phyloP scores from a whole-genome alignment of 75 land plant genomes.

The Picea sitchensis region DNA sequence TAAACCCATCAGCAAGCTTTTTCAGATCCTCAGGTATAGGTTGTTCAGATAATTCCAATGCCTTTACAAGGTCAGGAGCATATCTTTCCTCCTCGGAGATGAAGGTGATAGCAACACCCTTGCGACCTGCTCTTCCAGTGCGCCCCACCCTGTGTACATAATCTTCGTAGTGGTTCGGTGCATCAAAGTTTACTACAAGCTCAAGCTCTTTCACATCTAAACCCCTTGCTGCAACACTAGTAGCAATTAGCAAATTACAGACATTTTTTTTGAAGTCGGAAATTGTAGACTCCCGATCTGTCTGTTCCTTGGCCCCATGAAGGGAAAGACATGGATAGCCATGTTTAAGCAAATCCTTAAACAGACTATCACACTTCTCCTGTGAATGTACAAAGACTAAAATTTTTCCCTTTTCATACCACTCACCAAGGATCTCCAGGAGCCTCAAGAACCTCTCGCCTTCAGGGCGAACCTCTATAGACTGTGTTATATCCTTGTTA shows the following conservation, averaged over 20 bases:
- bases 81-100: constrained; percentile 89
- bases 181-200: constrained; percentile 92
- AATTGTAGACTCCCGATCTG: constrained; percentile 92
- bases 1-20: constrained; percentile 88
- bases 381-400: constrained; percentile 95
- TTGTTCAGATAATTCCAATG: constrained; percentile 93
- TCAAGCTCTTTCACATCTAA: constrained; percentile 97
- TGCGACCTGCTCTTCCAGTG: constrained; percentile 93
- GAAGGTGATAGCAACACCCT: constrained; percentile 89
- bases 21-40: constrained; percentile 88
- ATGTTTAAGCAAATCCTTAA: constrained; percentile 75
- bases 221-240: constrained; percentile 96
- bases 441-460: constrained; percentile 77
- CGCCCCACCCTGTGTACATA: constrained; percentile 99
- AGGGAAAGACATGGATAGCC: constrained; percentile 97
- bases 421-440: constrained; percentile 91
- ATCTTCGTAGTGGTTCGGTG: constrained; percentile 97
- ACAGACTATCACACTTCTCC: constrained; percentile 92
- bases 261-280: constrained; percentile 91
- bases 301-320: constrained; percentile 98
- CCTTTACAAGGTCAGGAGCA: constrained; percentile 97
- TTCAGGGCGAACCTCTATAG: constrained; percentile 87
- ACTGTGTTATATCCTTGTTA: constrained; percentile 93
- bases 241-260: constrained; percentile 90
- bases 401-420: constrained; percentile 97